phyloP scores from a whole-genome alignment of 176 grass and related monocot genomes.

The maize (Zea mays) region DNA sequence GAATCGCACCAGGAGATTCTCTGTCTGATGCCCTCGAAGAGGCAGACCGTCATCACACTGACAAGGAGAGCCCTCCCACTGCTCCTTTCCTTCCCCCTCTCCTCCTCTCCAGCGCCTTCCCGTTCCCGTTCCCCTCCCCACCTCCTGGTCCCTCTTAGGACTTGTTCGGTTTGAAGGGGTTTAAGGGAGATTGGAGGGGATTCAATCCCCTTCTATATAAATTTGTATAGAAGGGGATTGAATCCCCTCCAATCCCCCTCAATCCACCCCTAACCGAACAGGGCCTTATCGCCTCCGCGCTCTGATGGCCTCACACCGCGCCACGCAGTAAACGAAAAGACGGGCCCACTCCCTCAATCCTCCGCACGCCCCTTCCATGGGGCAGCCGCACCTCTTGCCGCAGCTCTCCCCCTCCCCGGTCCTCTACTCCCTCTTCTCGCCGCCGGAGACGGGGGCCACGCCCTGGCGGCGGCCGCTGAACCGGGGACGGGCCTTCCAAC shows the following conservation, averaged over 20 bases:
- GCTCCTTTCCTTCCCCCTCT: conserved; percentile 1
- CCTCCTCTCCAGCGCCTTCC: conserved; percentile 10
- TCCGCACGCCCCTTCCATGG: conserved; percentile 41
- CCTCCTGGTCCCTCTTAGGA: background rate
- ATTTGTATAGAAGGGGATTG: no score
- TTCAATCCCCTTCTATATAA: no score
- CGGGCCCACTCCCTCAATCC: conserved; percentile 23
- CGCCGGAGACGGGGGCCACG: conserved; percentile 41
- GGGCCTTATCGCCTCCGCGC: conserved; percentile 45
- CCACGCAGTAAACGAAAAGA: conserved; percentile 21
- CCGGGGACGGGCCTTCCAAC: conserved; percentile 38
- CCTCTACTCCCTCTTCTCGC: conserved; percentile 49
- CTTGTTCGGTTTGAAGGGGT: no score
- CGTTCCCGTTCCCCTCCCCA: background rate
- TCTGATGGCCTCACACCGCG: conserved; percentile 36
- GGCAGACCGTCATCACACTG: background rate
- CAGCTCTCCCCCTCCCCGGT: conserved; percentile 39
- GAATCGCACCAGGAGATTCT: conserved; percentile 6
- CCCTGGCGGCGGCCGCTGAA: conserved; percentile 36
- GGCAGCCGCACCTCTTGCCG: conserved; percentile 55
- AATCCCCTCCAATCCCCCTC: no score
- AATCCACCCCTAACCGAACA: no score
- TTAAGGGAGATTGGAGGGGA: no score
- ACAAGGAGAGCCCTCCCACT: background rate
- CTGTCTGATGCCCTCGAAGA: background rate